phyloP scores from a whole-genome alignment of 495 filamentous ascomycete species.

The Podospora australis region DNA sequence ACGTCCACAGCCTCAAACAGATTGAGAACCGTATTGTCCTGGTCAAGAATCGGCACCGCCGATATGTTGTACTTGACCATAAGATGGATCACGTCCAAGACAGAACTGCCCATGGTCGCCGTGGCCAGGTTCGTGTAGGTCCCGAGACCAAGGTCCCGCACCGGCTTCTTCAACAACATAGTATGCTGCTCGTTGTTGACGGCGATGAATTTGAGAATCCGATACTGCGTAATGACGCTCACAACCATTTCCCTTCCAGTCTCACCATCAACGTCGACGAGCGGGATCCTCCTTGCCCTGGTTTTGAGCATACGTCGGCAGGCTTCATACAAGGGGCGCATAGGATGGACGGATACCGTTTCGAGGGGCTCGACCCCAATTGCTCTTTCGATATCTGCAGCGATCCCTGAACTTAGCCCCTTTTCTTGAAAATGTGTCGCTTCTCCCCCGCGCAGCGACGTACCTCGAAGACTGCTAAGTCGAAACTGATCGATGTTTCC shows the following conservation, averaged over 20 bases:
- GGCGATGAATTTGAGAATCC: constrained; percentile 96
- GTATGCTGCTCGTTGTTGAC: constrained; percentile 90
- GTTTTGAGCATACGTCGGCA: constrained; percentile 92
- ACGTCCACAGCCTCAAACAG: constrained; percentile 98
- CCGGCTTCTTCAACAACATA: constrained; percentile 77
- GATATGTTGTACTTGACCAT: constrained; percentile 91
- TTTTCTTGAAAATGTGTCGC: too few relatives aligned
- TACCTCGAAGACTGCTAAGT: constrained; percentile 86
- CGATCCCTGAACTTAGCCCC: too few relatives aligned
- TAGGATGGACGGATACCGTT: constrained; percentile 90
- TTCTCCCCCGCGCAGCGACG: constrained; percentile 17
- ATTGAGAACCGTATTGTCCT: constrained; percentile 76
- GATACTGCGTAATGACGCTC: constrained; percentile 94
- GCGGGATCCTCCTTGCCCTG: constrained; percentile 83
- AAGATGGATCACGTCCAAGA: constrained; percentile 92
- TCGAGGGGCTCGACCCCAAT: constrained; percentile 87
- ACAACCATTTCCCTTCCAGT: constrained; percentile 89
- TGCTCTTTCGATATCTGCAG: constrained; percentile 83
- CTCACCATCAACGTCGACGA: constrained; percentile 93
- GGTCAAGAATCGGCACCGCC: constrained; percentile 87
- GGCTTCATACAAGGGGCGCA: constrained; percentile 86
- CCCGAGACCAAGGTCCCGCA: constrained; percentile 79
- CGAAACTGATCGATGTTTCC: constrained; percentile 90
- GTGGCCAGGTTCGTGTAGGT: constrained; percentile 76
- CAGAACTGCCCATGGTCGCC: constrained; percentile 83